Conservation (phyloP, 768 basidiomycete species). For the Mrakia frigida region DNA sequence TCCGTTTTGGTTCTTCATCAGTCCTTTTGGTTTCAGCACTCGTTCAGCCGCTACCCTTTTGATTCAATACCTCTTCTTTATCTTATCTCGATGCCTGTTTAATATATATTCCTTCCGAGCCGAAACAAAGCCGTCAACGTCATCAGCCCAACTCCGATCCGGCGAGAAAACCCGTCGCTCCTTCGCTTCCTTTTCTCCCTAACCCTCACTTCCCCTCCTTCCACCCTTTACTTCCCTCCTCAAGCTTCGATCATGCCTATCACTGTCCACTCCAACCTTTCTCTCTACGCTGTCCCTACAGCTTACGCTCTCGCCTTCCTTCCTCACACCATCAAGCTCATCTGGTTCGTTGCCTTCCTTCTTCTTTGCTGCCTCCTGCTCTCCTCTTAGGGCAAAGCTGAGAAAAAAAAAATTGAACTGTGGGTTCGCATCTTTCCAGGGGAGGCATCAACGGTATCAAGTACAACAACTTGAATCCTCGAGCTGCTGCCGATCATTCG, state of each 20-base stretch:
- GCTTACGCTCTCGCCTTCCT: constrained; percentile 19
- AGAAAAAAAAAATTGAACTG: too few relatives aligned
- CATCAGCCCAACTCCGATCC: too few relatives aligned
- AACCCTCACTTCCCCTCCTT: neutral
- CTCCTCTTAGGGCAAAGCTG: too few relatives aligned
- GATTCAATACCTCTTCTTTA: too few relatives aligned
- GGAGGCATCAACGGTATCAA: neutral
- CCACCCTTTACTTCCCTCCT: neutral
- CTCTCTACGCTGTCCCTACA: constrained; percentile 27
- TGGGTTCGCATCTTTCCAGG: neutral
- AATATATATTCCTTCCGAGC: too few relatives aligned
- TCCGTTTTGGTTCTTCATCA: too few relatives aligned
- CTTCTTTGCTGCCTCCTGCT: neutral
- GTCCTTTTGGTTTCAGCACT: too few relatives aligned
- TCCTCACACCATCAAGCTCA: constrained; percentile 27
- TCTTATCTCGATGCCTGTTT: too few relatives aligned
- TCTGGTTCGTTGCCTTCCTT: neutral
- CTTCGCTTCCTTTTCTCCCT: neutral
- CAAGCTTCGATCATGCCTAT: neutral
- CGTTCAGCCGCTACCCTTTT: too few relatives aligned
- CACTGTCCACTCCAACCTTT: constrained; percentile 32
- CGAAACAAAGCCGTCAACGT: too few relatives aligned
- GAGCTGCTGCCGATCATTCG: neutral
- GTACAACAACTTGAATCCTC: constrained; percentile 23
- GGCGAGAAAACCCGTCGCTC: too few relatives aligned